Evolutionary conservation across 345 rosid genomes (phyloP).

Genomic region (Populus ilicifolia): DNA sequence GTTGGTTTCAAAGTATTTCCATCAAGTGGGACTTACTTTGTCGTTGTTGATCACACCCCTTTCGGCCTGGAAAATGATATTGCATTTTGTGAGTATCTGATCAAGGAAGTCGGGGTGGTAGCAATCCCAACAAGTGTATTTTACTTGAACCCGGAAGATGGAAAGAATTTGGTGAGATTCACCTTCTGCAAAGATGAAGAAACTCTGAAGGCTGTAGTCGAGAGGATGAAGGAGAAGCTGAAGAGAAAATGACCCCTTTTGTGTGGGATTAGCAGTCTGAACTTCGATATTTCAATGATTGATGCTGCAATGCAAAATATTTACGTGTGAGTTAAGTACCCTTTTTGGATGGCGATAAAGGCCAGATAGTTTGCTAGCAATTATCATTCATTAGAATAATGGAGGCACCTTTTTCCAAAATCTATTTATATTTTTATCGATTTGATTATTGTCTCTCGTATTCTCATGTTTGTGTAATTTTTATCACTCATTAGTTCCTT

Average conservation of each 20-base stretch:
- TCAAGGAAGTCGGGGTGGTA: constrained; percentile 92
- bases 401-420: background rate
- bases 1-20: constrained; percentile 89
- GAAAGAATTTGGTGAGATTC: constrained; percentile 90
- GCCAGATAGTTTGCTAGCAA: background rate
- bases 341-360: background rate
- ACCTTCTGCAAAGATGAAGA: constrained; percentile 93
- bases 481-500: too few relatives aligned
- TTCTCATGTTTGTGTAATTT: background rate
- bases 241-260: constrained; percentile 34
- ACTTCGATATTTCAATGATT: background rate
- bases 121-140: constrained; percentile 91
- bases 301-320: background rate
- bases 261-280: background rate
- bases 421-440: background rate
- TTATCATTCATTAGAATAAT: background rate
- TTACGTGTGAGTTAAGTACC: background rate
- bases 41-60: constrained; percentile 85
- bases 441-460: background rate
- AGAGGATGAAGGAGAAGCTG: constrained; percentile 85
- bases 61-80: constrained; percentile 74
- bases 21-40: constrained; percentile 91
- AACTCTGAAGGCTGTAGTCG: constrained; percentile 74
- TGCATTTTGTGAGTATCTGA: constrained; percentile 80
- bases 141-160: constrained; percentile 88